phyloP scores from a whole-genome alignment of 306 rosid species.

The Cicer arietinum region DNA sequence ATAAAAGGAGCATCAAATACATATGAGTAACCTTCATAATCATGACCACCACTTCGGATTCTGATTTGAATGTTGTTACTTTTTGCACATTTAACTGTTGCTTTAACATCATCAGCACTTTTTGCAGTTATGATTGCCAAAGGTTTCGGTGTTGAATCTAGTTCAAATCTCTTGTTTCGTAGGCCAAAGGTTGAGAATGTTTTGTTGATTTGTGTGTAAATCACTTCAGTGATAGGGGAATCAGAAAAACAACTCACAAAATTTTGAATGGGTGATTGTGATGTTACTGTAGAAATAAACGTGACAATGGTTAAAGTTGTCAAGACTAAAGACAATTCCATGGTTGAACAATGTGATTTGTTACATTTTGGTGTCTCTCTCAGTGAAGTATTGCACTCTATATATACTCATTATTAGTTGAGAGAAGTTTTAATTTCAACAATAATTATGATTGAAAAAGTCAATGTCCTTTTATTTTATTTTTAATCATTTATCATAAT shows the following conservation, averaged over 20 bases:
- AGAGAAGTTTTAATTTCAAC: too few relatives aligned
- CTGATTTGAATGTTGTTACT: conserved; percentile 31
- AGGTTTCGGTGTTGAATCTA: conserved; percentile 40
- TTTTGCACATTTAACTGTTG: conserved; percentile 44
- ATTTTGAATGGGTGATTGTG: conserved; percentile 6
- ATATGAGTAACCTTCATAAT: conserved; percentile 46
- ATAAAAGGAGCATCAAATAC: conserved; percentile 37
- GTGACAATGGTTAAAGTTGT: background rate
- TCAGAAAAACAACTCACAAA: conserved; percentile 5
- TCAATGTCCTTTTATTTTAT: too few relatives aligned
- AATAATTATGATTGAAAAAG: too few relatives aligned
- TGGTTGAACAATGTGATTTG: too few relatives aligned
- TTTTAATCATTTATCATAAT: too few relatives aligned
- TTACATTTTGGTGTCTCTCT: too few relatives aligned
- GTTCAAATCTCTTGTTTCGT: conserved; percentile 33
- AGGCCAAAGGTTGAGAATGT: conserved; percentile 22
- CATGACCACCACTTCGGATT: conserved; percentile 55
- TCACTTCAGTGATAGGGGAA: background rate
- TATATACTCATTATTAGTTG: too few relatives aligned
- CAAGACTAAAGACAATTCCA: background rate
- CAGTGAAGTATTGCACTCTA: too few relatives aligned
- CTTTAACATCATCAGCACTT: conserved; percentile 10
- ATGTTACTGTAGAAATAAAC: background rate
- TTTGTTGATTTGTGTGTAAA: conserved; percentile 13
- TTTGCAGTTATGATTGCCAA: conserved; percentile 35